Evolutionary conservation across 257 asterid genomes (phyloP).

Genomic region (Coffea eugenioides): DNA sequence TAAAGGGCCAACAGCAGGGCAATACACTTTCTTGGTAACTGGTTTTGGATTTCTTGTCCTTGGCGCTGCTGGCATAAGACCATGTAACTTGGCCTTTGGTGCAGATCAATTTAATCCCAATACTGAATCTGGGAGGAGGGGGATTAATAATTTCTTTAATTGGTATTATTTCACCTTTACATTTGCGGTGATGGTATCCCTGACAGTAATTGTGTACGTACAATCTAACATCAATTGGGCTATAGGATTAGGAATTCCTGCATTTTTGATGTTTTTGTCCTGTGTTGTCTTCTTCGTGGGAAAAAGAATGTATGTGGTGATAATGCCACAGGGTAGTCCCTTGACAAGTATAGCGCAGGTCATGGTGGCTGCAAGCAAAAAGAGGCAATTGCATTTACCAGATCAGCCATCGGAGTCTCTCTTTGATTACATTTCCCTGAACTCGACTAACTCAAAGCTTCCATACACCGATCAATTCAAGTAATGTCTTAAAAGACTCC

Average conservation of each 20-base stretch:
- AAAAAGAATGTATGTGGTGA: constrained; percentile 50
- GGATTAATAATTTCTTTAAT: constrained; percentile 69
- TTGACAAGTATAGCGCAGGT: constrained; percentile 54
- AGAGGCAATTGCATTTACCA: constrained; percentile 46
- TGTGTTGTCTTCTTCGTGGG: constrained; percentile 60
- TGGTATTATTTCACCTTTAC: constrained; percentile 82
- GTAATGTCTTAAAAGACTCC: constrained; percentile 18
- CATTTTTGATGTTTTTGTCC: constrained; percentile 54
- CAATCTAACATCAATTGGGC: constrained; percentile 68
- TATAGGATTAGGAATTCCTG: constrained; percentile 59
- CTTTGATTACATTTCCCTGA: constrained; percentile 32
- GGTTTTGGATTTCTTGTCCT: constrained; percentile 55
- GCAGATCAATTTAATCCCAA: constrained; percentile 84
- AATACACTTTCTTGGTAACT: constrained; percentile 38
- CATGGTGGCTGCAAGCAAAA: constrained; percentile 41
- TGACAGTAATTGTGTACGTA: constrained; percentile 62
- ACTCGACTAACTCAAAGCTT: constrained; percentile 63
- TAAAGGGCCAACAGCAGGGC: constrained; percentile 52
- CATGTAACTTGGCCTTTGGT: constrained; percentile 78
- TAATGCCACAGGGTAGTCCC: constrained; percentile 52
- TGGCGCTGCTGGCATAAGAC: constrained; percentile 73
- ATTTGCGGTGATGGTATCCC: constrained; percentile 62
- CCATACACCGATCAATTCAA: constrained; percentile 63
- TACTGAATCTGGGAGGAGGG: constrained; percentile 60
- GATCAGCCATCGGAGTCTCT: constrained; percentile 47